phyloP scores from a whole-genome alignment of 305 asterid species.

The Plantago coronopus region DNA sequence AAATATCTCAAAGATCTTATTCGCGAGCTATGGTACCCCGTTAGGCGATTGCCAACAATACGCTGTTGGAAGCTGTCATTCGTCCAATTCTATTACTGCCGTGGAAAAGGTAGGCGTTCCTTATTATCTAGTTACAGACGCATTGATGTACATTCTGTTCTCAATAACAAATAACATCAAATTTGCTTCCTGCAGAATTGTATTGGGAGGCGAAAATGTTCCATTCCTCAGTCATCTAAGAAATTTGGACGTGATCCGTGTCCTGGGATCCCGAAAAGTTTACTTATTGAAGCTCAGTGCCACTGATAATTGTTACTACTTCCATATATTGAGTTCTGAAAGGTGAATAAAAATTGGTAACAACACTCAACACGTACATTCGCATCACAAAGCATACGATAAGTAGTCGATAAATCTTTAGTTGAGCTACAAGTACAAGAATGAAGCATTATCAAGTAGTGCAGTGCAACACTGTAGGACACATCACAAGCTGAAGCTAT shows the following conservation, averaged over 20 bases:
- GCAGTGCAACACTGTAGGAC: no score
- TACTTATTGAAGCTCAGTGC: conserved; percentile 53
- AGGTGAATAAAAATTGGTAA: no score
- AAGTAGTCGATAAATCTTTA: no score
- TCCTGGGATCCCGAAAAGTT: conserved; percentile 42
- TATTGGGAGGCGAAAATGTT: conserved; percentile 46
- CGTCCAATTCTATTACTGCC: conserved; percentile 38
- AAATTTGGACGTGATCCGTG: conserved; percentile 57
- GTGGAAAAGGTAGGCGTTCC: conserved; percentile 46
- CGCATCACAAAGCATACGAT: no score
- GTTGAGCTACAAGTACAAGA: no score
- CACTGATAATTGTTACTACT: conserved; percentile 20
- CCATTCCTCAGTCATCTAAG: conserved; percentile 37
- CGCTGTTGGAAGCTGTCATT: conserved; percentile 48
- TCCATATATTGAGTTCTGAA: background rate
- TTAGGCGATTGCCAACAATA: conserved; percentile 44
- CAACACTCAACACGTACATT: no score
- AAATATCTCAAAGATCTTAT: conserved; percentile 29
- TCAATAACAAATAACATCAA: background rate
- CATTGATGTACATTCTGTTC: background rate
- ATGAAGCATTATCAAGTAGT: no score
- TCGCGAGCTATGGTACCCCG: conserved; percentile 63
- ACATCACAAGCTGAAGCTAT: no score
- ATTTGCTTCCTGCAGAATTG: conserved; percentile 45
- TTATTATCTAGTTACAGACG: background rate